A percentile compares a stretch with the other conserved stretches of the same genome.
These are phyloP conservation scores for Sarcocystis neurona DNA, from an alignment of 169 alveolate species.

Conservation along the genomic window DNA sequence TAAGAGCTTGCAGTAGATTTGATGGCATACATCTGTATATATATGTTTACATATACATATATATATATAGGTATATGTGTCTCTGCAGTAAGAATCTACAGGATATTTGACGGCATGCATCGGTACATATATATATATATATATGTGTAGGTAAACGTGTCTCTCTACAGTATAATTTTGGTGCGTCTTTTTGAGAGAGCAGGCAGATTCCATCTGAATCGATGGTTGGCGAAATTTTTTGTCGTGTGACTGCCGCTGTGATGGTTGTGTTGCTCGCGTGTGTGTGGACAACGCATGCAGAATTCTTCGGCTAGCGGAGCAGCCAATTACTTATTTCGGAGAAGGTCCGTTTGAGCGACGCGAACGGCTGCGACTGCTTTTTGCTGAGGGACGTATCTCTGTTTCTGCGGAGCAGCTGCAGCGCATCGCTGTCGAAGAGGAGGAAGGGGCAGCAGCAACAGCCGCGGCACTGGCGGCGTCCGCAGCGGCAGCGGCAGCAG, in stretches of 20 bases:
- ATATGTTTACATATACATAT: not conserved
- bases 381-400: constrained; percentile 50
- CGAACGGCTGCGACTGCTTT: constrained; percentile 57
- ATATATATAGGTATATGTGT: not conserved
- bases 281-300: too few species aligned
- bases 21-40: not conserved
- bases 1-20: not conserved
- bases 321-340: constrained; percentile 64
- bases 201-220: not conserved
- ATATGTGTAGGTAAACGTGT: not conserved
- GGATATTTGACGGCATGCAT: not conserved
- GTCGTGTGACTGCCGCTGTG: not conserved
- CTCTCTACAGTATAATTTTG: not conserved
- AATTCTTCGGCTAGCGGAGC: constrained; percentile 29
- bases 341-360: constrained; percentile 67
- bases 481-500: constrained; percentile 32
- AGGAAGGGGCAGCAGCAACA: constrained; percentile 17
- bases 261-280: not conserved
- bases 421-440: constrained; percentile 6
- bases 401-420: constrained; percentile 21
- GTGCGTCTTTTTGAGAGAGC: not conserved
- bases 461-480: constrained; percentile 6
- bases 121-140: not conserved
- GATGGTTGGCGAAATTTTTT: not conserved
- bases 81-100: not conserved